These are phyloP conservation scores for Diplodia seriata DNA, from an alignment of 2,329 filamentous ascomycete genomes.

Conservation along the genomic window DNA sequence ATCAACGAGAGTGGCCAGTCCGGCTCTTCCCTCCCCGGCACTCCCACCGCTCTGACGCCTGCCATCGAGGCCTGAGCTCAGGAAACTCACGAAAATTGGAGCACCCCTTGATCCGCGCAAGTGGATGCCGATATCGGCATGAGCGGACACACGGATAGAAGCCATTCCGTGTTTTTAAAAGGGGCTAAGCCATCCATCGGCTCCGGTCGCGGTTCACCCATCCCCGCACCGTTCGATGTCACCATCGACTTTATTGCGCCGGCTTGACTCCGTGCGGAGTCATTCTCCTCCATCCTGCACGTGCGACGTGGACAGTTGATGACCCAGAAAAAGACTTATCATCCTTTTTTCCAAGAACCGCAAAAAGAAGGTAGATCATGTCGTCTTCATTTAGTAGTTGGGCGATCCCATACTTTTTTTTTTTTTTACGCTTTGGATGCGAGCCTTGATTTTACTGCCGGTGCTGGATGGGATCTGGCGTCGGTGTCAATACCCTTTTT, in stretches of 20 bases:
- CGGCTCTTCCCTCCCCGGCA: constrained; percentile 22
- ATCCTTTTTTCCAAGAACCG: not conserved
- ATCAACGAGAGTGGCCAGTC: constrained; percentile 30
- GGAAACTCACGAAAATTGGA: constrained; percentile 10
- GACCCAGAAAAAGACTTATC: not conserved
- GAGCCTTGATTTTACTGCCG: not conserved
- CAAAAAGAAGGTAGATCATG: constrained; percentile 16
- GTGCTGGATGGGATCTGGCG: constrained; percentile 21
- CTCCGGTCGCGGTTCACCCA: not conserved
- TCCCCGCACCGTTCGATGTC: not conserved
- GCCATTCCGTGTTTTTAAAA: not conserved
- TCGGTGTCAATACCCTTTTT: constrained; percentile 30
- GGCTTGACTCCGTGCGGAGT: not conserved
- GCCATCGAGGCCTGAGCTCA: constrained; percentile 29
- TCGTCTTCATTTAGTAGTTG: not conserved
- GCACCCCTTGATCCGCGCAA: constrained; percentile 14
- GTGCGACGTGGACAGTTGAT: not conserved
- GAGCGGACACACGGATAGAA: not conserved
- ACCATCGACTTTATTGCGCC: not conserved
- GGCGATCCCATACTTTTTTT: not conserved
- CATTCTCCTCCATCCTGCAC: not conserved
- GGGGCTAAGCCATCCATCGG: not conserved
- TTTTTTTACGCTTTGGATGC: not conserved
- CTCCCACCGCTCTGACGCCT: constrained; percentile 21
- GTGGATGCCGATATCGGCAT: constrained; percentile 23